A percentile compares a stretch with the other conserved stretches of the same genome.
Conservation (phyloP, 139 green algal species). For the Chlamydomonas urium region DNA sequence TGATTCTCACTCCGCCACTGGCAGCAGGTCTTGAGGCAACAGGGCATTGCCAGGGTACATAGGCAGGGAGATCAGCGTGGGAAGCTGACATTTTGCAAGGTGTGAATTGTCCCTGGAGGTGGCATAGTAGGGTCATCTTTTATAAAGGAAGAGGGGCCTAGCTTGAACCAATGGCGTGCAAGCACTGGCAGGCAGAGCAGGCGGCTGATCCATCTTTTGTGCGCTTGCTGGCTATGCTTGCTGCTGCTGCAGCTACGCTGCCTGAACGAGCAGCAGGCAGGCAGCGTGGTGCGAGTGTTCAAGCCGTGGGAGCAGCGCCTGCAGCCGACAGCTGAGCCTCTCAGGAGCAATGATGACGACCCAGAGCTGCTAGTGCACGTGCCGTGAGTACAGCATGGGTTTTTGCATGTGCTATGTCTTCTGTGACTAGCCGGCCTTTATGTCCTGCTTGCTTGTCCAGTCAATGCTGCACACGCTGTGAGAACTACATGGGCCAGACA, state of each 20-base stretch:
- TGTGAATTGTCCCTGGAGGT: background rate
- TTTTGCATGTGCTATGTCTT: too few species aligned
- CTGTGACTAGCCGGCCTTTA: too few species aligned
- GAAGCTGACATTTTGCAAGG: background rate
- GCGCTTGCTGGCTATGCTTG: background rate
- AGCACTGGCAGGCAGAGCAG: background rate
- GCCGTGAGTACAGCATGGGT: constrained; percentile 54
- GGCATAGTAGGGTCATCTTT: background rate
- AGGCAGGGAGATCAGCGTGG: background rate
- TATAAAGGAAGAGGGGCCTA: background rate
- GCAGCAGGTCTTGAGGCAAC: too few species aligned
- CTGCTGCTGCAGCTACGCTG: constrained; percentile 55
- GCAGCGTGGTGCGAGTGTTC: constrained; percentile 52
- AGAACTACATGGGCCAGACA: too few species aligned
- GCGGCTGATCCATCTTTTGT: background rate
- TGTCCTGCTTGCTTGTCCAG: too few species aligned
- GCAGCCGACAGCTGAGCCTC: constrained; percentile 24
- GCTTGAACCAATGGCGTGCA: background rate
- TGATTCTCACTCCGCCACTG: too few species aligned
- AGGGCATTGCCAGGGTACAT: background rate
- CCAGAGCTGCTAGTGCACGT: constrained; percentile 86
- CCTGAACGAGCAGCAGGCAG: constrained; percentile 69
- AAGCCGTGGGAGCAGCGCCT: constrained; percentile 64
- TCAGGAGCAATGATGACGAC: constrained; percentile 80
- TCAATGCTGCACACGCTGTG: too few species aligned